Conservation (phyloP, 73 alveolate species). For the Tetrahymena elliotti region DNA sequence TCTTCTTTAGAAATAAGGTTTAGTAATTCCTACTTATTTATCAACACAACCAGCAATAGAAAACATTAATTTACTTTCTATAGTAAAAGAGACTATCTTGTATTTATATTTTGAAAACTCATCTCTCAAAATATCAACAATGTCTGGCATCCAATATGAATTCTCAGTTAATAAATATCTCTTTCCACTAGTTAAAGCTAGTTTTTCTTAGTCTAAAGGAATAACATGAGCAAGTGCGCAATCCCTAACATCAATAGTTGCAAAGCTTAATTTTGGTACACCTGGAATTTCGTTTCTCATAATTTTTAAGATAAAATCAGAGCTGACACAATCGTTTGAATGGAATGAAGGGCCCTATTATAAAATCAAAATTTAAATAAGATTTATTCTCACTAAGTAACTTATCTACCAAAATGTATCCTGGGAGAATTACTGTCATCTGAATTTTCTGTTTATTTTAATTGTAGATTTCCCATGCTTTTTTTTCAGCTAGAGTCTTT, state of each 20-base stretch:
- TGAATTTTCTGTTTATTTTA: slow-evolving; percentile 30
- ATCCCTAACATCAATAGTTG: slow-evolving; percentile 52
- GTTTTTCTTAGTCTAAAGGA: background rate
- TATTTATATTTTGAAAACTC: background rate
- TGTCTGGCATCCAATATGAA: background rate
- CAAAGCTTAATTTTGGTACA: slow-evolving; percentile 15
- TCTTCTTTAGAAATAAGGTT: background rate
- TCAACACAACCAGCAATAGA: background rate
- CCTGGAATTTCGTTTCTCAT: slow-evolving; percentile 20
- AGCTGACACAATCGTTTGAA: background rate
- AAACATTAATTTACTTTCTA: background rate
- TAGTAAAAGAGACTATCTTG: background rate
- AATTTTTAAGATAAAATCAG: background rate
- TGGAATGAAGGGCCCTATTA: slow-evolving; percentile 13
- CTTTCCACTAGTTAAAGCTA: slow-evolving; percentile 11
- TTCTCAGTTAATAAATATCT: slow-evolving; percentile 15
- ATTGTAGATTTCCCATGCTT: slow-evolving; percentile 45
- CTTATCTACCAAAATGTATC: slow-evolving; percentile 37
- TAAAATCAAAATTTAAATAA: slow-evolving; percentile 16
- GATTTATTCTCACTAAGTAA: background rate
- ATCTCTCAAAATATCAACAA: background rate
- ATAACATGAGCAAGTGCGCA: slow-evolving; percentile 47
- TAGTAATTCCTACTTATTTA: background rate
- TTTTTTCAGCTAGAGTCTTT: slow-evolving; percentile 45
- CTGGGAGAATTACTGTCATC: slow-evolving; percentile 38